phyloP scores from a whole-genome alignment of 768 basidiomycete species.

The Sistotremastrum niveocremeum region DNA sequence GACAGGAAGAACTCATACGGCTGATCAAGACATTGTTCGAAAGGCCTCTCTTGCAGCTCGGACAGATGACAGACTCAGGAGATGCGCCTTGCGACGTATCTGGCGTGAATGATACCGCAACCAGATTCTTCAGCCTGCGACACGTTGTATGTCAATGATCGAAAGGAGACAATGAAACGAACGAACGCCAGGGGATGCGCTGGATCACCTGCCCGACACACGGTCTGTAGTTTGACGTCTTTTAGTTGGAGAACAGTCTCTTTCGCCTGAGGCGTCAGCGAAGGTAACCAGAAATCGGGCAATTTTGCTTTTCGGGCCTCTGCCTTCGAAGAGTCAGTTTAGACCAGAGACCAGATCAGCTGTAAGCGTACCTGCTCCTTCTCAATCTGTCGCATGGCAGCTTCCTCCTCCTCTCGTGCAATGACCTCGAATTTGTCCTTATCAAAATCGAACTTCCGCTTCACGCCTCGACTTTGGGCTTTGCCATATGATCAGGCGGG shows the following conservation, averaged over 20 bases:
- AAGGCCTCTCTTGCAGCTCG: slow-evolving; percentile 73
- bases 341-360: neutral
- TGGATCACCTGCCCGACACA: slow-evolving; percentile 72
- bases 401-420: slow-evolving; percentile 75
- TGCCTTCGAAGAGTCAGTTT: slow-evolving; percentile 23
- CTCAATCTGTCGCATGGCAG: slow-evolving; percentile 71
- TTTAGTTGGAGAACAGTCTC: slow-evolving; percentile 30
- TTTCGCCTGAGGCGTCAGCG: slow-evolving; percentile 70
- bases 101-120: slow-evolving; percentile 66
- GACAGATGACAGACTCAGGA: slow-evolving; percentile 54
- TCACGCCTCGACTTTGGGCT: slow-evolving; percentile 37
- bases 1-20: slow-evolving; percentile 29
- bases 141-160: slow-evolving; percentile 1
- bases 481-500: neutral
- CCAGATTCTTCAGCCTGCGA: slow-evolving; percentile 65
- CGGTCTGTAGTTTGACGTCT: slow-evolving; percentile 78
- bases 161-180: neutral
- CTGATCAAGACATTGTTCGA: slow-evolving; percentile 66
- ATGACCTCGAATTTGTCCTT: slow-evolving; percentile 54
- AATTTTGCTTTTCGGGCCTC: slow-evolving; percentile 78
- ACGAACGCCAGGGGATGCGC: slow-evolving; percentile 68
- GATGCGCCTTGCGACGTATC: slow-evolving; percentile 28
- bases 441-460: slow-evolving; percentile 83
- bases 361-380: slow-evolving; percentile 40
- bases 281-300: slow-evolving; percentile 96